A percentile compares a stretch with the other conserved stretches of the same genome.
These are phyloP conservation scores for Scheffersomyces illinoinensis DNA, from an alignment of 1,139 yeast genomes.

Conservation along the genomic window DNA sequence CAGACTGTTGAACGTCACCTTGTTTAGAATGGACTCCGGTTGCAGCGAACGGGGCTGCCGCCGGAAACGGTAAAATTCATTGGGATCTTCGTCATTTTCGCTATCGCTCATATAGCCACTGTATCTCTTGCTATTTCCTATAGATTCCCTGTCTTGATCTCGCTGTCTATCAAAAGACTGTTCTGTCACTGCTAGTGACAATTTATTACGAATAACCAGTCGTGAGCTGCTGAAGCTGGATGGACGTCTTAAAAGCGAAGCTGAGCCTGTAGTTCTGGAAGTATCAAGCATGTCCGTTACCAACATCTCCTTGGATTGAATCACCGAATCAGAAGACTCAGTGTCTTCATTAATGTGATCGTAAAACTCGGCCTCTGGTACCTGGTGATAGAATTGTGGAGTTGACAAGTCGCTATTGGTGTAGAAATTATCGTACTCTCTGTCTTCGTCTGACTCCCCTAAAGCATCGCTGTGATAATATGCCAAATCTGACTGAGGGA, in stretches of 20 bases:
- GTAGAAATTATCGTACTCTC: not conserved
- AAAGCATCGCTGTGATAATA: not conserved
- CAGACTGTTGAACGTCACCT: not conserved
- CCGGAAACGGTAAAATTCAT: not conserved
- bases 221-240: not conserved
- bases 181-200: not conserved
- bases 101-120: not conserved
- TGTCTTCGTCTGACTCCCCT: not conserved
- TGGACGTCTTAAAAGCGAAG: not conserved
- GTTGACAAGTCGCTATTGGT: not conserved
- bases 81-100: not conserved
- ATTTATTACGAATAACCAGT: not conserved
- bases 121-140: not conserved
- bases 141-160: not conserved
- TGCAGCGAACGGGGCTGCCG: not conserved
- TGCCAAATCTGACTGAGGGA: not conserved
- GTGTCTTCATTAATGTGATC: not conserved
- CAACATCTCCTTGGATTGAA: not conserved
- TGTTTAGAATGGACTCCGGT: not conserved
- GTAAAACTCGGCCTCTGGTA: not conserved
- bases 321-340: not conserved
- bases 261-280: not conserved
- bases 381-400: not conserved
- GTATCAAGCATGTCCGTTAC: not conserved
- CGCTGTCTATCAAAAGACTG: not conserved